Conservation (phyloP, 441 rosid species). For the Macaranga tanarius region DNA sequence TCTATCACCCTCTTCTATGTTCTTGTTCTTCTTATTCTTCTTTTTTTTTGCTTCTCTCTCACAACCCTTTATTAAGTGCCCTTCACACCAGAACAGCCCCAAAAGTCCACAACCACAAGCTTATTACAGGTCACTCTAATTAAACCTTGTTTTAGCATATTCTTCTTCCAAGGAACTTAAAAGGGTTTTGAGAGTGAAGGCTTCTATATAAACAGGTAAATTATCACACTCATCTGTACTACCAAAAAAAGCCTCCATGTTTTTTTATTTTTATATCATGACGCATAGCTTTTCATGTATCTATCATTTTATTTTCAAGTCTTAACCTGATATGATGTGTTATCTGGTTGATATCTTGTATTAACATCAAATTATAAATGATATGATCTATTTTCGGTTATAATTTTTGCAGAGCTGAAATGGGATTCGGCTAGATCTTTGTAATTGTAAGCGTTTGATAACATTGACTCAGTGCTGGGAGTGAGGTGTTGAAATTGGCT, state of each 20-base stretch:
- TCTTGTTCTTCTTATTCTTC: not conserved
- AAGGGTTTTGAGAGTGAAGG: not conserved
- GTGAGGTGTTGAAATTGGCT: constrained; percentile 14
- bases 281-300: no score
- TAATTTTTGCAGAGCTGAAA: constrained; percentile 3
- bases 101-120: not conserved
- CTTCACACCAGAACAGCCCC: not conserved
- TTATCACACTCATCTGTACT: not conserved
- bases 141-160: not conserved
- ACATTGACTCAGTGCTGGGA: not conserved
- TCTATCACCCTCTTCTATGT: not conserved
- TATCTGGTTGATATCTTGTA: not conserved
- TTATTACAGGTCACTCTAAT: not conserved
- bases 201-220: constrained; percentile 5
- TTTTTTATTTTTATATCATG: not conserved
- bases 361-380: not conserved
- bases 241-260: not conserved
- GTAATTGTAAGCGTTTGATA: constrained; percentile 31
- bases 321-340: not conserved
- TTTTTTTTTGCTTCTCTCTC: not conserved
- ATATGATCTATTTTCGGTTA: constrained; percentile 5
- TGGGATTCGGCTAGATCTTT: constrained; percentile 14
- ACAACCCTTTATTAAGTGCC: not conserved
- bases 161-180: not conserved
- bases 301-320: no score